Conservation (phyloP, 495 filamentous ascomycete species). For the Friedmanniomyces endolithicus region DNA sequence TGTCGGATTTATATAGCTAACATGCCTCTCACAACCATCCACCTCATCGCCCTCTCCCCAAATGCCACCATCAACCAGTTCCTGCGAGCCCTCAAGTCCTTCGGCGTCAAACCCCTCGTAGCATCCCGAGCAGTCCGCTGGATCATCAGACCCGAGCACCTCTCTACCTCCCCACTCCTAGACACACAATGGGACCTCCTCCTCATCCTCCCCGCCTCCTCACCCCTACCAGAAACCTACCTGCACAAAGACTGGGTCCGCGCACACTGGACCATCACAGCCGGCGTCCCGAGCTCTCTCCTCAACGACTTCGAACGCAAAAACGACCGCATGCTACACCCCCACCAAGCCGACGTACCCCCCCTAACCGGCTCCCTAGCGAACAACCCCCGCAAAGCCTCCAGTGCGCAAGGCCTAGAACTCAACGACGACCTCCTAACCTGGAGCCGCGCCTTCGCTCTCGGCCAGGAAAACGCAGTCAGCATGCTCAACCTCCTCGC, state of each 20-base stretch:
- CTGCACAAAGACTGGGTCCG: constrained; percentile 28
- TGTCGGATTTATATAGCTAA: background rate
- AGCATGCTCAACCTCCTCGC: constrained; percentile 60
- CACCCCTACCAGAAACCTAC: constrained; percentile 27
- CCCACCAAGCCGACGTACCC: constrained; percentile 25
- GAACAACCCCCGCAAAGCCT: constrained; percentile 20
- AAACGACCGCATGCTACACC: constrained; percentile 38
- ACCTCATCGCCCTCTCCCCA: constrained; percentile 26
- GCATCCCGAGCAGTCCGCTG: constrained; percentile 40
- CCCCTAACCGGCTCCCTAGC: constrained; percentile 35
- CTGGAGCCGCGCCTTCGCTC: constrained; percentile 34
- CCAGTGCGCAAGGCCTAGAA: constrained; percentile 42
- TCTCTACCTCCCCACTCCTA: constrained; percentile 39
- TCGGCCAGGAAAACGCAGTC: constrained; percentile 35
- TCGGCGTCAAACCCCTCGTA: constrained; percentile 32
- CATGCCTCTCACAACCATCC: constrained; percentile 29
- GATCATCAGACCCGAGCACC: constrained; percentile 43
- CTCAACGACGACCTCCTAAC: constrained; percentile 37
- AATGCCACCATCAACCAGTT: constrained; percentile 18
- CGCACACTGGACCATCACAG: constrained; percentile 37
- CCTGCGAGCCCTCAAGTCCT: constrained; percentile 20
- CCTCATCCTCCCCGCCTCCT: constrained; percentile 36
- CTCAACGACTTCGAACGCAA: constrained; percentile 34
- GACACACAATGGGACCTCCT: constrained; percentile 46
- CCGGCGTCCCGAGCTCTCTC: constrained; percentile 44